Base-by-base conservation (phyloP, 768 basidiomycete species). In the Tricholoma furcatifolium region DNA sequence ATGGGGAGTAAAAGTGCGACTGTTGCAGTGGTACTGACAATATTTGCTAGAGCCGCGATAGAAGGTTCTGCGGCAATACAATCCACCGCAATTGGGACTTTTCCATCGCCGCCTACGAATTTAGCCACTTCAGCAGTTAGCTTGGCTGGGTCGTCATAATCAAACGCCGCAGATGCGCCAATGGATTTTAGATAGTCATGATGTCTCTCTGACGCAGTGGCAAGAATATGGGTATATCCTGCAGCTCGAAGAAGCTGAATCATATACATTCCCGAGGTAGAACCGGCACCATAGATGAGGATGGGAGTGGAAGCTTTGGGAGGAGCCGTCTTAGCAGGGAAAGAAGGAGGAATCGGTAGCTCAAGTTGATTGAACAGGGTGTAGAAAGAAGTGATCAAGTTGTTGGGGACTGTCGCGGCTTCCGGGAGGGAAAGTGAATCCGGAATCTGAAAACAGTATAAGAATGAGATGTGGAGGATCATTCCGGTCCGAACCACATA, bases 1-100 rank as follows among this genome's bases (percentile, higher is more conserved):
- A 80, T 61, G 1, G 80, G 79, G 42, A 78, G 51, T 21, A 81
- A 63, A 15, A 78, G 48, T 2, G 79, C 79, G 4, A 77, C 65
- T 30, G 60, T 72, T 31, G 72, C 76, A n/a, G 56, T 51, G 4
- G 73, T 61, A 43, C 66, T 67, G 23, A 78, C 62, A 5, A 78
- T 60, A 27, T 71, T 62, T 2, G 72, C 62, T 15, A 82, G 62
- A 14, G 61, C 62, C 3, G 56, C 63, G 48, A 81, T 43, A 0
- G 74, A 76, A 4, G 50, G 49, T 34, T 67, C 62, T 0, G 74
- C 59, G 18, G 65, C 57, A 36, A 75, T 66, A 40, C 66, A 61
- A 48, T 75, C 73, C n/a, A 75, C 38, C 5, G 60, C 71, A 23
- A 68, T 50, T n/a, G 53, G 47, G 6, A 73, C 58, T 47, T 64